Evolutionary conservation across 2,329 filamentous ascomycete species (phyloP).

Genomic region (Penicillium sp.): DNA sequence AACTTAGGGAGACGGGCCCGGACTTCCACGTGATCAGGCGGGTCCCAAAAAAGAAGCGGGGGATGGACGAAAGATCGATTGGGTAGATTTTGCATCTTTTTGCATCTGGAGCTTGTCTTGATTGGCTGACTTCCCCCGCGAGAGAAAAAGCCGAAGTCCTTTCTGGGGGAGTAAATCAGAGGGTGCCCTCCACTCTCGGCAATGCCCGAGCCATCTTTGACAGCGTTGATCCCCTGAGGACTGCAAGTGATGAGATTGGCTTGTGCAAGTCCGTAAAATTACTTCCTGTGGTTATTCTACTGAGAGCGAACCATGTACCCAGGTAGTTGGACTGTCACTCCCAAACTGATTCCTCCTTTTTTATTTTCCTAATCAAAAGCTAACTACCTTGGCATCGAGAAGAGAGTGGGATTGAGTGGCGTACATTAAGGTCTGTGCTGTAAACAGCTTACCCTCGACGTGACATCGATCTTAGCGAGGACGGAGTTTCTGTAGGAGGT

Average conservation of each 20-base stretch:
- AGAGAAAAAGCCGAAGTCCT: neutral
- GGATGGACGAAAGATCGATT: neutral
- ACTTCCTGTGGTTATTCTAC: too few relatives aligned
- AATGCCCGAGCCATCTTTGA: slow-evolving; percentile 1
- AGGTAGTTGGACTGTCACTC: neutral
- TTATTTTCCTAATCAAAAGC: neutral
- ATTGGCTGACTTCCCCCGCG: slow-evolving; percentile 4
- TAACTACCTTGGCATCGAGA: too few relatives aligned
- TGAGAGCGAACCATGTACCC: neutral
- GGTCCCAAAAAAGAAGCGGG: neutral
- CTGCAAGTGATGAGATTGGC: too few relatives aligned
- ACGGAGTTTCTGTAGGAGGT: neutral
- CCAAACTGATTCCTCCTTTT: neutral
- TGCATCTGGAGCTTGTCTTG: too few relatives aligned
- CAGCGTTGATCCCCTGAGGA: neutral
- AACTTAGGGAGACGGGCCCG: neutral
- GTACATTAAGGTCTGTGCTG: slow-evolving; percentile 4
- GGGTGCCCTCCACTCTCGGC: neutral
- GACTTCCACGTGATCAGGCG: neutral
- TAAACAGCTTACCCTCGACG: slow-evolving; percentile 3
- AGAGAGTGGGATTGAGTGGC: slow-evolving; percentile 8
- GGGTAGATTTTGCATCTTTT: neutral
- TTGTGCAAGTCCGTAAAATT: too few relatives aligned
- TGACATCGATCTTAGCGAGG: slow-evolving; percentile 2
- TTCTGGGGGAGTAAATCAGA: too few relatives aligned